Base-by-base conservation (phyloP, 2,329 filamentous ascomycete genomes). In the Botrytis medusae region DNA sequence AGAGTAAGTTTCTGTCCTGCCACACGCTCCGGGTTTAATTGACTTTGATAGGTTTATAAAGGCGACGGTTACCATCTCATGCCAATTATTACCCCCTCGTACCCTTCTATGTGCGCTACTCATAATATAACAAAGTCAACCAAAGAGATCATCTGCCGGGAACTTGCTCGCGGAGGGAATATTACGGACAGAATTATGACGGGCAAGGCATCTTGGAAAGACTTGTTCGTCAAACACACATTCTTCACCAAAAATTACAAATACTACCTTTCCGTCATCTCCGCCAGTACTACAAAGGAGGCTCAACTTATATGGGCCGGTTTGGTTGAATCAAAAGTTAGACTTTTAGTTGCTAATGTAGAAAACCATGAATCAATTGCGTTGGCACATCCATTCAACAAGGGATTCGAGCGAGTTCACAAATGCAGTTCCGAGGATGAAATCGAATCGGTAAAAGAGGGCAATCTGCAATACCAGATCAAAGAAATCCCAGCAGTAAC, bases 21-120 rank as follows among this genome's bases (percentile, higher is more conserved):
- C n/a, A 7, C 48, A 25, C 71, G 72, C 74, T 80, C 72, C 77
- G 12, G 10, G 9, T n/a, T 67, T 72, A 69, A 76, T 79, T 77
- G 78, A 77, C 72, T 44, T 57, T 59, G 51, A 29, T 59, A 76
- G 75, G 59, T 76, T 25, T 79, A 76, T 59, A 72, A 74, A 68
- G 75, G 64, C 44, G 96, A 98, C 82, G 89, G 89, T 61, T 93
- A 90, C 77, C 95, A 98, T 82, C 85, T 98, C 70, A 99, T 99
- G 96, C 96, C 96, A 42, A 93, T 99, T 82, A 98, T 99, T 80
- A 99, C 96, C 1, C 96, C 96, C 1, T 95, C 96, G 1, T 98
- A 98, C 81, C 96, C 96, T 4, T 97, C 94, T 68, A 98, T 98
- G 95, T 98, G 96, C 82, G 92, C 96, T 2, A 98, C 96, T 0